phyloP scores from a whole-genome alignment of 202 grass and related monocot genomes.

The Setaria italica region DNA sequence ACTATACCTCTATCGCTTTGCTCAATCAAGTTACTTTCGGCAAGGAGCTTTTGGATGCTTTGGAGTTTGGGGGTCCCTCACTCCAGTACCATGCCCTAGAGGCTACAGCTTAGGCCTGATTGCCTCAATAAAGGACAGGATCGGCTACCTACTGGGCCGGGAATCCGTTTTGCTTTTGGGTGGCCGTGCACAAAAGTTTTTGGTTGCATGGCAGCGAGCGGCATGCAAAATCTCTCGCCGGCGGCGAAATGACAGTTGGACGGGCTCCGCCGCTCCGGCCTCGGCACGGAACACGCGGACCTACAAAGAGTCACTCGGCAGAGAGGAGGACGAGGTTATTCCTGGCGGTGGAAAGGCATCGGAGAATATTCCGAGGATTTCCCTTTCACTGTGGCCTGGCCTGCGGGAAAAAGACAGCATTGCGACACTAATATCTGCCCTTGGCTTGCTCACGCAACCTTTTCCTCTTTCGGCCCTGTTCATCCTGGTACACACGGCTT shows the following conservation, averaged over 20 bases:
- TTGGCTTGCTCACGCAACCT: not conserved
- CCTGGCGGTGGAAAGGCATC: constrained; percentile 24
- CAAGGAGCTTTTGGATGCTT: constrained; percentile 41
- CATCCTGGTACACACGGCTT: not conserved
- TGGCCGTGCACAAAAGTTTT: constrained; percentile 32
- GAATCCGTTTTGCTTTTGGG: constrained; percentile 52
- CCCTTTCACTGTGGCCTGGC: constrained; percentile 17
- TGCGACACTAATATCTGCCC: constrained; percentile 30
- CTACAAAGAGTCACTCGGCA: constrained; percentile 27
- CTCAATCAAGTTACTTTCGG: constrained; percentile 53
- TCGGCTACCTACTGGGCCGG: constrained; percentile 34
- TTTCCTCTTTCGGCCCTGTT: not conserved
- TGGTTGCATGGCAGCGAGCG: constrained; percentile 30
- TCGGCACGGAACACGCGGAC: not conserved
- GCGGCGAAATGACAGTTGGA: constrained; percentile 44
- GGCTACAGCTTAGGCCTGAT: not conserved
- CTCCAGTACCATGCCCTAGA: constrained; percentile 12
- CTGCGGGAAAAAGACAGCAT: constrained; percentile 34
- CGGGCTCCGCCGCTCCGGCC: constrained; percentile 15
- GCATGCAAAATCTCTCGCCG: constrained; percentile 21
- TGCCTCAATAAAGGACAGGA: constrained; percentile 40
- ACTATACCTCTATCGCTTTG: constrained; percentile 29
- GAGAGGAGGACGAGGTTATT: constrained; percentile 31
- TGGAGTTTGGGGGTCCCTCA: not conserved
- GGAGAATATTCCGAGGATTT: constrained; percentile 50